Percentiles rank a stretch among this genome's conserved stretches.
Evolutionary conservation across 1,284 basidiomycete genomes (phyloP).

Genomic region (Leccinum angustisporum): DNA sequence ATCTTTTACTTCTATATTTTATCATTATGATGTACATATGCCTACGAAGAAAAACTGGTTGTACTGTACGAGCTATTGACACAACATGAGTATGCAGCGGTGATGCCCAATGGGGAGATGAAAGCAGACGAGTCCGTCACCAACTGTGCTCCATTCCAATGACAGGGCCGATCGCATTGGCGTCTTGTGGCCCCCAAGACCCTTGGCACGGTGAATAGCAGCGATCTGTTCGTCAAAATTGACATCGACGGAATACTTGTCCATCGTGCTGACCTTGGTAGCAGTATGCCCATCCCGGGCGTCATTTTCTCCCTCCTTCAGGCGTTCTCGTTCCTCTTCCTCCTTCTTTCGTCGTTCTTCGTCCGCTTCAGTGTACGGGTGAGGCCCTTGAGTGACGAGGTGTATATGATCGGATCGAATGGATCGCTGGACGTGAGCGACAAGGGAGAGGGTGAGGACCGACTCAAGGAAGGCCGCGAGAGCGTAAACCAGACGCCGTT

Average conservation of each 20-base stretch:
- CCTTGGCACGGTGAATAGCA: constrained; percentile 87
- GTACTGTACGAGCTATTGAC: too few species aligned
- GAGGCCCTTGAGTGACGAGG: constrained; percentile 83
- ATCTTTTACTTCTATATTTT: too few species aligned
- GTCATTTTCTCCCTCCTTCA: constrained; percentile 83
- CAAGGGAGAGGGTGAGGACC: constrained; percentile 11
- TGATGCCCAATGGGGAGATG: too few species aligned
- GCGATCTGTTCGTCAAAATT: constrained; percentile 95
- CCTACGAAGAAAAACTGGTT: too few species aligned
- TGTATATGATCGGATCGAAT: constrained; percentile 16
- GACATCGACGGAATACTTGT: constrained; percentile 88
- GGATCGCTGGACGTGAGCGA: constrained; percentile 25
- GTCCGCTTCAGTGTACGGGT: constrained; percentile 84
- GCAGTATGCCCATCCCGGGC: constrained; percentile 89
- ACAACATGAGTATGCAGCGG: too few species aligned
- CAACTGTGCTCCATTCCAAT: constrained; percentile 47
- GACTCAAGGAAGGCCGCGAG: constrained; percentile 16
- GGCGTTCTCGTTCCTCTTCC: constrained; percentile 75
- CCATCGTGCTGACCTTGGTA: constrained; percentile 82
- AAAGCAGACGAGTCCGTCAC: too few species aligned
- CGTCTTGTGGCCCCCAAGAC: constrained; percentile 69
- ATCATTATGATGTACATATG: too few species aligned
- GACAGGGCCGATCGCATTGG: constrained; percentile 73
- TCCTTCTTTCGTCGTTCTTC: constrained; percentile 83
- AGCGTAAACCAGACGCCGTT: constrained; percentile 12